These are phyloP conservation scores for Blepharisma undulans DNA, from an alignment of 169 alveolate species.

Conservation along the genomic window DNA sequence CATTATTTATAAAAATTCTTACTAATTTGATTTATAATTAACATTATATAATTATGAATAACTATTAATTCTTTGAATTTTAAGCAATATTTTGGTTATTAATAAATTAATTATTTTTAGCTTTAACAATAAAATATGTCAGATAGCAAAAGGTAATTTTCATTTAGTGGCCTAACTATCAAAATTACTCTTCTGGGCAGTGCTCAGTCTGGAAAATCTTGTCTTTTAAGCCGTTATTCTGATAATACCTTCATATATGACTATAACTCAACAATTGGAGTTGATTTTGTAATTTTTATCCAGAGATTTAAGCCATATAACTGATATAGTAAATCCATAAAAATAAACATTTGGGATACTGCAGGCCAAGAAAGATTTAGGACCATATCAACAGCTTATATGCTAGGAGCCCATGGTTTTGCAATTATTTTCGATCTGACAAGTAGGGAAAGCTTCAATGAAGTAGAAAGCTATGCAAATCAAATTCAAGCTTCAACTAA, in stretches of 20 bases:
- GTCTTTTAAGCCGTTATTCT: conserved; percentile 67
- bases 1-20: too few species aligned
- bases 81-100: too few species aligned
- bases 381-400: conserved; percentile 43
- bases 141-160: background rate
- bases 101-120: too few species aligned
- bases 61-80: too few species aligned
- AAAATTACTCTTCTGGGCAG: conserved; percentile 51
- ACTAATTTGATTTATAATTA: too few species aligned
- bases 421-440: conserved; percentile 91
- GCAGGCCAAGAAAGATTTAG: conserved; percentile 72
- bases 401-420: background rate
- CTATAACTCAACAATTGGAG: conserved; percentile 82
- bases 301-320: conserved; percentile 58
- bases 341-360: conserved; percentile 75
- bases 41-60: too few species aligned
- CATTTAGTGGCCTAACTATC: background rate
- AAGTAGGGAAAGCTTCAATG: conserved; percentile 92
- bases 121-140: background rate
- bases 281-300: conserved; percentile 74
- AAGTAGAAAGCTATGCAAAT: conserved; percentile 92
- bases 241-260: conserved; percentile 68
- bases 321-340: conserved; percentile 53
- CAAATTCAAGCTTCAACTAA: conserved; percentile 94
- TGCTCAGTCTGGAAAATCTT: conserved; percentile 80